Conservation (phyloP, 2,329 filamentous ascomycete genomes). For the Phyllosticta paracitricarpa region DNA sequence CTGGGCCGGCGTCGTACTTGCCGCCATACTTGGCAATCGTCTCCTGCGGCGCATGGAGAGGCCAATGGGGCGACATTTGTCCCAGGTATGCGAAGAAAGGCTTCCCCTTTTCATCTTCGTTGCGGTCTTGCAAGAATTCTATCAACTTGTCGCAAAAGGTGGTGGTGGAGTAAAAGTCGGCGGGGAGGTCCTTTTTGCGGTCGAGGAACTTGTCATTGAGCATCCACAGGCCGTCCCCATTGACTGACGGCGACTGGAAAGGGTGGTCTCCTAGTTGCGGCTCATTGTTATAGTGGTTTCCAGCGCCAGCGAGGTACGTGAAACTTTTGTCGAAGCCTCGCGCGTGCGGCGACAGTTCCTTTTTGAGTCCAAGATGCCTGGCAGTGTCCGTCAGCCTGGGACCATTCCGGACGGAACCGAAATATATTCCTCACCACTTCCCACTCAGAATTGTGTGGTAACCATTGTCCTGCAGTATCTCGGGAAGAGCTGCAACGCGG, state of each 20-base stretch:
- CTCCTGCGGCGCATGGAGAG: constrained; percentile 4
- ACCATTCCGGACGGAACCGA: too few relatives aligned
- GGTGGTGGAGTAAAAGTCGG: constrained; percentile 4
- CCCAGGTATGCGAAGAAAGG: constrained; percentile 9
- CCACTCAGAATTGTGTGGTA: constrained; percentile 4
- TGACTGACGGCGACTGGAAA: not conserved
- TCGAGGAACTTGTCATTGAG: constrained; percentile 2
- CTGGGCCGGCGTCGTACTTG: constrained; percentile 4
- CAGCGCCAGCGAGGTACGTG: constrained; percentile 2
- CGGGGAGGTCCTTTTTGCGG: constrained; percentile 1
- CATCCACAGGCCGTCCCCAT: constrained; percentile 5
- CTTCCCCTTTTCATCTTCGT: constrained; percentile 1
- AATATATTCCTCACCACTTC: not conserved
- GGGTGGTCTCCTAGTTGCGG: constrained; percentile 6
- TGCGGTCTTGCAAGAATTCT: not conserved
- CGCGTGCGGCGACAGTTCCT: constrained; percentile 3
- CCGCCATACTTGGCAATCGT: constrained; percentile 1
- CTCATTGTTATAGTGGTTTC: constrained; percentile 10
- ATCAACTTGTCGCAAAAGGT: constrained; percentile 2
- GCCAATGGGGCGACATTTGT: constrained; percentile 7
- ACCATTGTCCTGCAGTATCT: constrained; percentile 7
- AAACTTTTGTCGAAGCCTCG: constrained; percentile 8
- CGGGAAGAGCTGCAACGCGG: constrained; percentile 5
- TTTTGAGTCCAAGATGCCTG: constrained; percentile 8
- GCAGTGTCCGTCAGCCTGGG: not conserved